phyloP scores from a whole-genome alignment of 805 yeast genomes.

The Lipomyces mesembrius region DNA sequence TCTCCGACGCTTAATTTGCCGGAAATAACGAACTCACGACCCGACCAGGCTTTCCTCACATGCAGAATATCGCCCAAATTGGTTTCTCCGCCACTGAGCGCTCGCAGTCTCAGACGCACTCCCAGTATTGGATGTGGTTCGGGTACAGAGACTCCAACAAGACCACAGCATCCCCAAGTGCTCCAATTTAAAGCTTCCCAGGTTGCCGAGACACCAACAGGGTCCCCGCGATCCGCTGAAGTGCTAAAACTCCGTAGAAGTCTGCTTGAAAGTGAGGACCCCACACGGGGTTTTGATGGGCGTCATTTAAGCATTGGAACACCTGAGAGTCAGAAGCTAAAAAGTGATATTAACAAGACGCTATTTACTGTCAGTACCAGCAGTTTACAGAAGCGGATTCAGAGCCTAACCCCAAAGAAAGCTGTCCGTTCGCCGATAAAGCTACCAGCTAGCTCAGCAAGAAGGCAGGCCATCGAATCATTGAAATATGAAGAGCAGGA shows the following conservation, averaged over 20 bases:
- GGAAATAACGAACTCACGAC: not conserved
- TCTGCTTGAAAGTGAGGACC: slow-evolving; percentile 18
- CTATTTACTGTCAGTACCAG: slow-evolving; percentile 23
- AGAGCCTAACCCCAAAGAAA: slow-evolving; percentile 34
- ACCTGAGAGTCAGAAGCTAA: slow-evolving; percentile 31
- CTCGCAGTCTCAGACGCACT: not conserved
- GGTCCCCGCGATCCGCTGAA: slow-evolving; percentile 22
- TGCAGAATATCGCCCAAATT: not conserved
- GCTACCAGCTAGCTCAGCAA: slow-evolving; percentile 15
- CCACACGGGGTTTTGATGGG: slow-evolving; percentile 23
- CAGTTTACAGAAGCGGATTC: slow-evolving; percentile 32
- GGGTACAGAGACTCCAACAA: slow-evolving; percentile 7
- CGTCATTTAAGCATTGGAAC: slow-evolving; percentile 26
- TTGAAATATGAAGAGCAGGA: slow-evolving; percentile 29
- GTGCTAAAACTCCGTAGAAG: slow-evolving; percentile 21
- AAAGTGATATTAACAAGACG: slow-evolving; percentile 29
- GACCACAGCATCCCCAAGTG: not conserved
- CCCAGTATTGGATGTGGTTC: not conserved
- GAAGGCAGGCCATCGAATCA: slow-evolving; percentile 13
- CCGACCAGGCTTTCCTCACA: not conserved
- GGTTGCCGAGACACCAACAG: not conserved
- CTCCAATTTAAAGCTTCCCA: not conserved
- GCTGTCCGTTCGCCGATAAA: slow-evolving; percentile 26
- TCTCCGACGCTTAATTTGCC: not conserved
- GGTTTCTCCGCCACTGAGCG: not conserved